A percentile compares a stretch with the other conserved stretches of the same genome.
These are phyloP conservation scores for Ustilago nuda DNA, from an alignment of 1,284 basidiomycete species.

Conservation along the genomic window DNA sequence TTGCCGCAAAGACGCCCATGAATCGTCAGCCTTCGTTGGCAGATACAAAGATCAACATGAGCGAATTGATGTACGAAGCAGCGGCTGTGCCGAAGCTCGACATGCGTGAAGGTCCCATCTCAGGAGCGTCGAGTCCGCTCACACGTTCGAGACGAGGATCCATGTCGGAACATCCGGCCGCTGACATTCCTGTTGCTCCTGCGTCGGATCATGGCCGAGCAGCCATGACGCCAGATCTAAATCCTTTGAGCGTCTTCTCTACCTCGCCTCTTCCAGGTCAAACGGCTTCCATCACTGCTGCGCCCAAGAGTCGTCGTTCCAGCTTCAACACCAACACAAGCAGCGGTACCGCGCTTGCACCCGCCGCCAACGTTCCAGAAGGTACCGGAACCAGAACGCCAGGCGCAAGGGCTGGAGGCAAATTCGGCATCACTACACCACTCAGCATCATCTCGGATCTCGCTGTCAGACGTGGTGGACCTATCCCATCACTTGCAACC, in stretches of 20 bases:
- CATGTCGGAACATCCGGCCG: conserved; percentile 26
- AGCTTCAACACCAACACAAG: conserved; percentile 48
- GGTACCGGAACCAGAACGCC: conserved; percentile 51
- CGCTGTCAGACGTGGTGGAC: conserved; percentile 59
- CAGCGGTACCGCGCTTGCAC: conserved; percentile 41
- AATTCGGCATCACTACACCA: conserved; percentile 55
- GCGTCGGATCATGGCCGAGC: conserved; percentile 54
- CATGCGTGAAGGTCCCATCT: conserved; percentile 33
- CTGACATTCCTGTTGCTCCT: conserved; percentile 53
- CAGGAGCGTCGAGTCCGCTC: conserved; percentile 48
- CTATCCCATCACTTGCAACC: conserved; percentile 34
- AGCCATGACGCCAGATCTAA: conserved; percentile 27
- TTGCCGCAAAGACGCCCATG: conserved; percentile 31
- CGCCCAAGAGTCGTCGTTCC: conserved; percentile 42
- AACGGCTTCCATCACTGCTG: conserved; percentile 10
- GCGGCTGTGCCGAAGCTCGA: conserved; percentile 44
- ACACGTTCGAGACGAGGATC: conserved; percentile 34
- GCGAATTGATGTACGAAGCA: conserved; percentile 63
- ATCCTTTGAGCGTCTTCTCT: conserved; percentile 11
- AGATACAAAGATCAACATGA: conserved; percentile 59
- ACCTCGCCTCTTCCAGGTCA: conserved; percentile 34
- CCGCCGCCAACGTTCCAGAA: conserved; percentile 29
- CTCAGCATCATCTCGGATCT: conserved; percentile 69
- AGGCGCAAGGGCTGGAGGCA: conserved; percentile 53
- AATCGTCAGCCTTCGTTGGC: conserved; percentile 43